Conservation (phyloP, 208 protist species). For the Naegleria fowleri region DNA sequence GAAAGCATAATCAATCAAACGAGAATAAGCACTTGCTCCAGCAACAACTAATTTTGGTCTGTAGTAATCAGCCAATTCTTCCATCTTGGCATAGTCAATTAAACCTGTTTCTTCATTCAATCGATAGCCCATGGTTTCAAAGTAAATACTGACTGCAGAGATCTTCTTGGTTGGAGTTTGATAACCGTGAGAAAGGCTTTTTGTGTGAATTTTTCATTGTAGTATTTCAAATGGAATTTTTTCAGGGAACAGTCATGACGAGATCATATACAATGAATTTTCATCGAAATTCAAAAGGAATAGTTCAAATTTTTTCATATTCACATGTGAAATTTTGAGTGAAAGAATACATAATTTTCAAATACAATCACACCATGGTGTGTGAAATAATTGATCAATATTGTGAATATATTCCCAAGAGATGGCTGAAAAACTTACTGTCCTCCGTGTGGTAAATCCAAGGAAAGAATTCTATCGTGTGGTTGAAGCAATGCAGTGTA, state of each 20-base stretch:
- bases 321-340: too few relatives aligned
- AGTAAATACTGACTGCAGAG: slow-evolving; percentile 52
- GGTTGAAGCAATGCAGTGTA: slow-evolving; percentile 60
- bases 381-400: too few relatives aligned
- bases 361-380: too few relatives aligned
- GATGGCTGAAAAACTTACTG: slow-evolving; percentile 41
- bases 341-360: too few relatives aligned
- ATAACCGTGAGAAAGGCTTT: slow-evolving; percentile 53
- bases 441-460: slow-evolving; percentile 53
- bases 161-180: slow-evolving; percentile 52
- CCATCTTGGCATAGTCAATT: slow-evolving; percentile 54
- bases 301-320: too few relatives aligned
- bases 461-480: slow-evolving; percentile 55
- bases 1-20: slow-evolving; percentile 48
- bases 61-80: slow-evolving; percentile 40
- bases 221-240: background rate
- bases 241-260: too few relatives aligned
- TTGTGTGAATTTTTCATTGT: background rate
- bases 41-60: slow-evolving; percentile 54
- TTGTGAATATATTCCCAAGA: too few relatives aligned
- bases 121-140: slow-evolving; percentile 51
- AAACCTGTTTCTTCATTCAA: slow-evolving; percentile 47
- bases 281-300: too few relatives aligned
- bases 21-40: slow-evolving; percentile 51
- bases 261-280: too few relatives aligned